phyloP scores from a whole-genome alignment of 139 green algal genomes.

The Chlorella sorokiniana region DNA sequence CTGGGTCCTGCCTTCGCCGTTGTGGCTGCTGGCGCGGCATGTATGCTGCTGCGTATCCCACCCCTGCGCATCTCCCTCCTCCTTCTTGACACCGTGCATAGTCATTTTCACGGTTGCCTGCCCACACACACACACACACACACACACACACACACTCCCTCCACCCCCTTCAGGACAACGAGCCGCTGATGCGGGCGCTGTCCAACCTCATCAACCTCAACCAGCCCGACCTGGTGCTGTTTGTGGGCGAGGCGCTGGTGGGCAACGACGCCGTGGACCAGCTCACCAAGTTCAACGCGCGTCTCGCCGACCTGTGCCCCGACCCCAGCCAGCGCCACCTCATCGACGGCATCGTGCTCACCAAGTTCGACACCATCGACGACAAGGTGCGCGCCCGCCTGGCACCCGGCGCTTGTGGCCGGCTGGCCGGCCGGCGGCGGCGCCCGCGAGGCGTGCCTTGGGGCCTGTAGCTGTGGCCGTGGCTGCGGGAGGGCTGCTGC shows the following conservation, averaged over 20 bases:
- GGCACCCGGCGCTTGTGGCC: neutral
- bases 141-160: neutral
- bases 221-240: conserved; percentile 94
- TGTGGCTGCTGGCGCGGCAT: neutral
- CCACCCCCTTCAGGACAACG: conserved; percentile 90
- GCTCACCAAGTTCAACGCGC: conserved; percentile 96
- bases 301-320: conserved; percentile 73
- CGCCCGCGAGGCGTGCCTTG: neutral
- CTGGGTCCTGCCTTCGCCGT: too few species aligned
- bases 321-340: conserved; percentile 33
- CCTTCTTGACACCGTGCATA: neutral
- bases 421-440: neutral
- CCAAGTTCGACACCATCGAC: conserved; percentile 99
- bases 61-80: neutral
- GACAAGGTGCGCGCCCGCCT: conserved; percentile 78
- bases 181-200: conserved; percentile 98
- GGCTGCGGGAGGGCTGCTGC: too few species aligned
- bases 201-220: conserved; percentile 94
- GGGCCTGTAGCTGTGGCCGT: too few species aligned
- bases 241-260: conserved; percentile 98
- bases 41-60: neutral
- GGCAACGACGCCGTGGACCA: conserved; percentile 99
- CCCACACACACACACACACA: too few species aligned
- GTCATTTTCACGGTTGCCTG: neutral
- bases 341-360: conserved; percentile 76